Base-by-base conservation (phyloP, 75 land plant genomes). In the Sequoiadendron giganteum region DNA sequence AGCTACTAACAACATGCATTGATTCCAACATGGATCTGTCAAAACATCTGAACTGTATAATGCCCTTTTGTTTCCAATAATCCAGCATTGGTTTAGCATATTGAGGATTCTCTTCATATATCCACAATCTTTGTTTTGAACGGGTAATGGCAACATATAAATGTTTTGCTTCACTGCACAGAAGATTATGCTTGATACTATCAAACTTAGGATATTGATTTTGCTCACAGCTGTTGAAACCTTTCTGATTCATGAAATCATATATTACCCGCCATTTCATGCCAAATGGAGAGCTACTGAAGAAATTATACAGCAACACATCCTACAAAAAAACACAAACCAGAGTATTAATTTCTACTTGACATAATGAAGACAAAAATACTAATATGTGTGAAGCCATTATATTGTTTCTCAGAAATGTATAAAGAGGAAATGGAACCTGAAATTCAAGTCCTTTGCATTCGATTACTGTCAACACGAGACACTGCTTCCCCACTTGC, bases 371-470 rank as follows among this genome's bases (percentile, higher is more conserved):
- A 81, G 8, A 81, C 10, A 81, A 81, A 25, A 49, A 81, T 36
- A 36, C 38, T 36, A 36, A 36, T 45, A 28, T 13, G 49, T 45
- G 19, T 45, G 7, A 81, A 45, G 3, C 32, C 47, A n/a, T 28
- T 10, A 81, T 81, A 9, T 9, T 0, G 5, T 39, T 28, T 28
- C 84, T 45, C 49, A 45, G 47, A 45, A 45, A 25, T 11, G 13
- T 25, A 45, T 45, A 40, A 14, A 3, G 47, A 81, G 83, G 43
- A 81, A 28, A 21, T 45, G 30, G 32, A 18, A 81, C 96, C 92
- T 96, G 93, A 88, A 96, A 95, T 40, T 96, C 96, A 15, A 95
- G 87, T 30, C 96, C 96, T 82, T 95, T 95, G 92, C 95, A 93
- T 55, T 93, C 96, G 58, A 92, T 47, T 65, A 96, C 90, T n/a